These are phyloP conservation scores for Lasiodiplodia sp. DNA, from an alignment of 2,329 filamentous ascomycete species.

Conservation along the genomic window DNA sequence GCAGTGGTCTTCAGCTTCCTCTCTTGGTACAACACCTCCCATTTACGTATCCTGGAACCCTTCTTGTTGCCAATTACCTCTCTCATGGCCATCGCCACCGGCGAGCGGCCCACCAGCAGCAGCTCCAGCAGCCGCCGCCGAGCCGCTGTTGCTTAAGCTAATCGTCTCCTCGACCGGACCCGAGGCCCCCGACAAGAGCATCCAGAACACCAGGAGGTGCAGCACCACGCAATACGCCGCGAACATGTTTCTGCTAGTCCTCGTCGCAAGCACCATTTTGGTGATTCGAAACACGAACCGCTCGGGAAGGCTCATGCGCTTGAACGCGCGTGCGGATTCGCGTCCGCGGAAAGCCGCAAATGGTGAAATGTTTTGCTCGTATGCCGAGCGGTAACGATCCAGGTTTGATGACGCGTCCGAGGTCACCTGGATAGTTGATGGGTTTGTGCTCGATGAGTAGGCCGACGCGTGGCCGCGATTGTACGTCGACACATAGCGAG, in stretches of 20 bases:
- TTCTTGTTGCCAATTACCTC: constrained; percentile 46
- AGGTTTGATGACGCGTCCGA: constrained; percentile 69
- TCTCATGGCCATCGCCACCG: constrained; percentile 34
- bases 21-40: constrained; percentile 9
- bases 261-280: constrained; percentile 85
- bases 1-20: constrained; percentile 15
- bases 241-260: constrained; percentile 92
- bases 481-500: constrained; percentile 93
- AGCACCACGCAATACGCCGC: constrained; percentile 88
- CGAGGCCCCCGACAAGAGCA: constrained; percentile 83
- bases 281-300: constrained; percentile 89
- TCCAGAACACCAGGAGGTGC: constrained; percentile 85
- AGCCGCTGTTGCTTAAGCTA: constrained; percentile 30
- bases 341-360: constrained; percentile 96
- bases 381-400: constrained; percentile 88
- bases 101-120: constrained; percentile 41
- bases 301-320: constrained; percentile 91
- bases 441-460: constrained; percentile 73
- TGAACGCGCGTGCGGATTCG: constrained; percentile 88
- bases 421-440: constrained; percentile 70
- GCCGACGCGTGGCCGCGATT: constrained; percentile 70
- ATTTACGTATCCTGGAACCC: constrained; percentile 40
- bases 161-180: constrained; percentile 69
- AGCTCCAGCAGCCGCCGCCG: constrained; percentile 38
- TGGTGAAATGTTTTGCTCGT: constrained; percentile 93